Evolutionary conservation across 164 flowering plant genomes (phyloP), one percentile per base, ranked within the genome.

Genomic region (Protea cynaroides): DNA sequence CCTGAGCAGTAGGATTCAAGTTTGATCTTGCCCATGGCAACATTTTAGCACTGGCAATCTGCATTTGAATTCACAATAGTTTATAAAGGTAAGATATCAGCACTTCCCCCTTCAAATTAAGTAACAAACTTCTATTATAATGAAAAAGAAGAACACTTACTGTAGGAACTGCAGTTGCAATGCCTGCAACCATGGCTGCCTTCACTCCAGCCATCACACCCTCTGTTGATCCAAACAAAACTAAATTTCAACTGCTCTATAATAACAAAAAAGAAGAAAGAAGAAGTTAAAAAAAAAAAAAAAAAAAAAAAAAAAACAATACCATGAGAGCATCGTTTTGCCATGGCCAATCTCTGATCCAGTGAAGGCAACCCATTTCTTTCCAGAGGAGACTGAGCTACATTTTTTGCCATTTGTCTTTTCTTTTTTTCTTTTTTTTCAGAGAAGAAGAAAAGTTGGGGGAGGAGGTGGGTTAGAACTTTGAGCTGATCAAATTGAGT

Each of bases 21-120:
- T 92, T 72, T 36, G 95, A 86, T 72, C 80, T 89, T 23, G 96
- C 98, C 98, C 98, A 92, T 25, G 95, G 96, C 66, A 85, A 68
- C 93, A 84, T 81, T 77, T 79, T 89, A 61, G 67, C 91, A 74
- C 96, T 85, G 51, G 92, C 92, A 53, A 89, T 36, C 97, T 92
- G 81, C 81, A 82, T n/a, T 5, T 38, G 5, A 38, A 49, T 10
- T 7, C 17, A 29, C 2, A 29, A 5, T 29, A 29, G 5, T 29
- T 29, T 2, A 29, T 29, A 29, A 29, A 29, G 34, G 5, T 29
- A 5, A 29, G 34, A 29, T 5, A n/a, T 29, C 34, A 29, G 34
- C 34, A 29, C 34, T 29, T n/a, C n/a, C n/a, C n/a, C n/a, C n/a
- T n/a, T n/a, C n/a, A n/a, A n/a, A n/a, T n/a, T n/a, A n/a, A n/a